These are phyloP conservation scores for Crithidia sp. DNA, from an alignment of 208 protist species.

Conservation along the genomic window DNA sequence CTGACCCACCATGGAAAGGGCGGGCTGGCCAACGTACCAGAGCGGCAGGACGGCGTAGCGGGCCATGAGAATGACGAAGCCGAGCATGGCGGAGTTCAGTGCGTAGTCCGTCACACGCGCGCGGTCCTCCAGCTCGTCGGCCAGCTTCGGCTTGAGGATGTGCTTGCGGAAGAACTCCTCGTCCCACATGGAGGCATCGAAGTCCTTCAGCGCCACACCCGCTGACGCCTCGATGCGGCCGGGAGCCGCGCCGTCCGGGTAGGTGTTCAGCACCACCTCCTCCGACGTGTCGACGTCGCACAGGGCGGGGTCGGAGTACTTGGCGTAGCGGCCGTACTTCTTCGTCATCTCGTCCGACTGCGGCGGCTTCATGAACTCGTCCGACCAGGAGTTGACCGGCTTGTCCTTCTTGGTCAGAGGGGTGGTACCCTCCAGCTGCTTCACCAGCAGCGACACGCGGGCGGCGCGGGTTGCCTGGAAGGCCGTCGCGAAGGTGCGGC, in stretches of 20 bases:
- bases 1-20: slow-evolving; percentile 94
- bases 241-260: slow-evolving; percentile 74
- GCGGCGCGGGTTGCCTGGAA: slow-evolving; percentile 68
- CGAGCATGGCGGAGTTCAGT: slow-evolving; percentile 83
- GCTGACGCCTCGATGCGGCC: slow-evolving; percentile 87
- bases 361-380: slow-evolving; percentile 88
- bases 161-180: slow-evolving; percentile 94
- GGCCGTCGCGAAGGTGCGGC: slow-evolving; percentile 59
- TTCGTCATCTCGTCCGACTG: slow-evolving; percentile 70
- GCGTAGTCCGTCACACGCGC: slow-evolving; percentile 89
- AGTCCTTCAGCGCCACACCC: slow-evolving; percentile 86
- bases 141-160: slow-evolving; percentile 90
- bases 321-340: slow-evolving; percentile 88
- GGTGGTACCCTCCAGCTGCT: slow-evolving; percentile 80
- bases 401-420: slow-evolving; percentile 88
- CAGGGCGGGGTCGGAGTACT: slow-evolving; percentile 86
- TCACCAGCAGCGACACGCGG: slow-evolving; percentile 75
- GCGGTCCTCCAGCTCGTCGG: slow-evolving; percentile 80
- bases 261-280: slow-evolving; percentile 92
- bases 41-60: slow-evolving; percentile 85
- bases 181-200: slow-evolving; percentile 88
- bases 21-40: slow-evolving; percentile 88
- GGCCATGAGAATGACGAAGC: slow-evolving; percentile 84
- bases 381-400: slow-evolving; percentile 79
- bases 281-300: slow-evolving; percentile 78